Evolutionary conservation across 176 grass and related monocot species (phyloP), one percentile per base, ranked within the genome.

Genomic region (Puya raimondii): DNA sequence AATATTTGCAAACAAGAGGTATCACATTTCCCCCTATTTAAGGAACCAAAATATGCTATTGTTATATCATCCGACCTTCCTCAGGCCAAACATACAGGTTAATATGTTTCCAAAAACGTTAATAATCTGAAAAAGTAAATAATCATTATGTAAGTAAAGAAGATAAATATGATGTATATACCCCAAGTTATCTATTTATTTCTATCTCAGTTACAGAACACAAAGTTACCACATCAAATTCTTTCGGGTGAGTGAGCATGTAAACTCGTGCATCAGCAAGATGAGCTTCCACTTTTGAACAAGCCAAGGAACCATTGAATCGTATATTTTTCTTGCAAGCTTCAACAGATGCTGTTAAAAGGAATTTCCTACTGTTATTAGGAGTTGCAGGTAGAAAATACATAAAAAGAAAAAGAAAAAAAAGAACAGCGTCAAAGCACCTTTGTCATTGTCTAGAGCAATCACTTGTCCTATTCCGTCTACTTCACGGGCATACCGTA

Each of bases 221-320:
- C 4, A 67, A 52, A n/a, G 14, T 29, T 90, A 95, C 89, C 87
- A 85, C 86, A 88, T 99, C 86, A 87, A 88, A 99, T 86, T 99
- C 94, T 87, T 99, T 99, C 64, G 87, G 84, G 81, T 99, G 94
- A 4, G 84, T 99, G 66, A 99, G 86, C 94, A 99, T 99, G 73
- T 90, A 88, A 86, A 99, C 80, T 75, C 87, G 84, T 88, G 94
- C 86, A 85, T 99, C 94, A 74, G 85, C 85, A 69, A 92, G 88
- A 80, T 99, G 78, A 77, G 87, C 82, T 86, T 93, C 89, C 17
- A 99, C 85, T 78, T 99, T 99, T 68, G 82, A 87, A 66, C 66
- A 68, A 80, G 78, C 78, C 18, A 84, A 71, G 72, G 84, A 64
- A 33, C 89, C 89, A 78, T 99, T 99, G 66, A 93, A 93, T 70